Evolutionary conservation across 352 stramenopile species (phyloP), one percentile per base, ranked within the genome.

Genomic region (Globisporangium alternatum): DNA sequence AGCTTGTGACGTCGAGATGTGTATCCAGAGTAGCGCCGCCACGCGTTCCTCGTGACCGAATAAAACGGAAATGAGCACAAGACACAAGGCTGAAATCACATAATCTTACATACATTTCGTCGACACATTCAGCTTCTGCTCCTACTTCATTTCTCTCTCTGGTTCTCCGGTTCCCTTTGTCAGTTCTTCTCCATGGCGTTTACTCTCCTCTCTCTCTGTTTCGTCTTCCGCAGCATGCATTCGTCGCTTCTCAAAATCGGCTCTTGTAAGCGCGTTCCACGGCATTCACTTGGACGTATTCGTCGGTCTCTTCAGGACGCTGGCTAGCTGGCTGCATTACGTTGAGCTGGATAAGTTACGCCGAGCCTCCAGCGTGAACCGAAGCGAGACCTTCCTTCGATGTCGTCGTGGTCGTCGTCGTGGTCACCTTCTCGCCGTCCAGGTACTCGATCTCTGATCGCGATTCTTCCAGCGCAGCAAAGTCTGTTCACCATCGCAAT

Each of bases 401-500:
- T 4, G 37, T 70, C 65, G 44, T 56, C 43, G 45, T 68, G 60
- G 21, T 58, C 48, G 7, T 37, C 48, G 44, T 68, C 54, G 41
- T 55, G 31, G 12, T 55, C 49, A 13, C 37, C 53, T 76, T 64
- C 17, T 77, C 77, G 52, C 77, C 77, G 19, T 74, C 75, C 21
- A 86, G 49, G 56, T 81, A 86, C 31, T 74, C 75, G 57, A 86
- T 61, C 56, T 76, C 70, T 12, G 77, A 79, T 22, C 82, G 78
- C 48, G 78, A 84, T 60, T 91, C 82, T 58, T 88, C 81, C 30
- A 89, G 64, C 44, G 69, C 65, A n/a, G 62, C n/a, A 48, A 91
- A 89, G 56, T 87, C 82, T 89, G 44, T n/a, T 15, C 1, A 31
- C 6, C 7, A 39, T 25, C 19, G 39, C 10, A 51, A 19, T 28